Base-by-base conservation (phyloP, 345 rosid genomes). In the Gossypium raimondii region DNA sequence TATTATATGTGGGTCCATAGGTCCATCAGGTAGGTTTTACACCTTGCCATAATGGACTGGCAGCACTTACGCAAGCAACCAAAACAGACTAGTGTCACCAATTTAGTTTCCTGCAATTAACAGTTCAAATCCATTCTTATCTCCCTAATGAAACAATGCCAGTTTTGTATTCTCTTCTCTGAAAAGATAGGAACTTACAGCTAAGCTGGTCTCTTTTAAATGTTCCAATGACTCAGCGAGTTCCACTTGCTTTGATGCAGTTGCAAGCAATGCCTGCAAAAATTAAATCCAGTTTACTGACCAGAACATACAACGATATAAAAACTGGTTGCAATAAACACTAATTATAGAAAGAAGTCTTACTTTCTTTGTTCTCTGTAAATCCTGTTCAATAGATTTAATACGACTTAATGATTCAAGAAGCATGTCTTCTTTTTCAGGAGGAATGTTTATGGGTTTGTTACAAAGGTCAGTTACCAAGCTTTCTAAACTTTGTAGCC, bases 301-400 rank as follows among this genome's bases (percentile, higher is more conserved):
- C 67, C 24, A 52, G 45, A 16, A 43, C 13, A 2, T 60, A 53
- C 12, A 68, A 61, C 22, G 71, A n/a, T 22, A 51, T 4, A 41
- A 65, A 45, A 47, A 55, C 43, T 41, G 25, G 60, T 47, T 61
- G 71, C 70, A 63, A 63, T 25, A 7, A 18, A 52, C 22, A 63
- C 27, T 38, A 1, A 20, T 51, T 8, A 38, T 43, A 20, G 55
- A 20, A 76, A 50, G 22, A 56, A 69, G 58, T 59, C 67, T 63
- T 82, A 94, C 98, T 80, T 78, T 87, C 81, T 89, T 94, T 76
- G 98, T 94, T 89, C 85, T 94, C 81, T 91, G 97, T 51, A 94
- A 81, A 81, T 94, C 98, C 72, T 86, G 83, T 70, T 94, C 98
- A 38, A 94, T 94, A 67, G 81, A 84, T 85, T 79, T 95, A 77